These are phyloP conservation scores for Schoenoplectus tabernaemontani DNA, from an alignment of 202 grass and related monocot genomes.

Conservation along the genomic window DNA sequence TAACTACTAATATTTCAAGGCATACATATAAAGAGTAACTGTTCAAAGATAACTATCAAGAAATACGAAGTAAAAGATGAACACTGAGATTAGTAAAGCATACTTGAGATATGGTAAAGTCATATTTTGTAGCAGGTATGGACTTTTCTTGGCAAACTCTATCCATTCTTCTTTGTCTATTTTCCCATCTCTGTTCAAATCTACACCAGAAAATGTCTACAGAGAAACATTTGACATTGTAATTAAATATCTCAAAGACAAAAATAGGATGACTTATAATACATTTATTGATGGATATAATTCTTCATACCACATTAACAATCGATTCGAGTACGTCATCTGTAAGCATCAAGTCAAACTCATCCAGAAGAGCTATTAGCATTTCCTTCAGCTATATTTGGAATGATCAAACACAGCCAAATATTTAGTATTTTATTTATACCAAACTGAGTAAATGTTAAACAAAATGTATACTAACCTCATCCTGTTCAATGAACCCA, in stretches of 20 bases:
- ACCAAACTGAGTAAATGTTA: conserved; percentile 1
- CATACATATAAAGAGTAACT: background rate
- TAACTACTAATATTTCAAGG: background rate
- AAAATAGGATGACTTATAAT: background rate
- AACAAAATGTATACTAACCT: conserved; percentile 27
- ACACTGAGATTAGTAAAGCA: background rate
- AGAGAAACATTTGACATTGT: conserved; percentile 6
- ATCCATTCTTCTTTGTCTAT: conserved; percentile 21
- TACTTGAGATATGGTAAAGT: conserved; percentile 47
- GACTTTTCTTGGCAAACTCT: conserved; percentile 30
- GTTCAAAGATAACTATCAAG: background rate
- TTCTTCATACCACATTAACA: conserved; percentile 39
- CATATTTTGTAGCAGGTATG: conserved; percentile 44
- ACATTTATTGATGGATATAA: conserved; percentile 4
- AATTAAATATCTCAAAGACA: background rate
- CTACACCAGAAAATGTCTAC: conserved; percentile 45
- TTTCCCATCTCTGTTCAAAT: conserved; percentile 39
- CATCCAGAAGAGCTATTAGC: conserved; percentile 51
- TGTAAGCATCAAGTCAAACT: conserved; percentile 47
- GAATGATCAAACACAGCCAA: background rate
- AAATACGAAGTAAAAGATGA: background rate
- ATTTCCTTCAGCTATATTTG: conserved; percentile 43
- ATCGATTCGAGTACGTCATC: conserved; percentile 47
- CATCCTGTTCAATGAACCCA: conserved; percentile 64
- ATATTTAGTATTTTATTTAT: background rate